Percentiles rank a stretch among this genome's conserved stretches.
Conservation (phyloP, 208 protist species). For the Leptomonas pyrrhocoris region DNA sequence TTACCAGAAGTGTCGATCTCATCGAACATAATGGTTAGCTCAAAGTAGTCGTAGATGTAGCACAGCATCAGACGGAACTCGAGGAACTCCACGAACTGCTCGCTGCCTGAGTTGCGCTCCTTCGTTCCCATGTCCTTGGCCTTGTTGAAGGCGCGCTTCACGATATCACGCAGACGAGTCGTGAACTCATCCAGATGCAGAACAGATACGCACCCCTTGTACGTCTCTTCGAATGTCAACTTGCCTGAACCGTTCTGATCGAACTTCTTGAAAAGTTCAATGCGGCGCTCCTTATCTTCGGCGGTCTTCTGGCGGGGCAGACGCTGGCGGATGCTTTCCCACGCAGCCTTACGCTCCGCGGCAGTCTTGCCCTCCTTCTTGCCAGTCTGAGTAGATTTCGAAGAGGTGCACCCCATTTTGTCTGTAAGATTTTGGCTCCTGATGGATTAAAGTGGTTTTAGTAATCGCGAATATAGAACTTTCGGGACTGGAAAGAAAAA, state of each 20-base stretch:
- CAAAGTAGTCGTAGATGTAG: constrained; percentile 71
- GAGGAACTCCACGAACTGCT: constrained; percentile 62
- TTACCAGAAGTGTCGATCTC: constrained; percentile 81
- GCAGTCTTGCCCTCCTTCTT: constrained; percentile 43
- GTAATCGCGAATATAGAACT: constrained; percentile 9
- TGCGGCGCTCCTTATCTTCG: constrained; percentile 45
- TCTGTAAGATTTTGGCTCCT: constrained; percentile 10
- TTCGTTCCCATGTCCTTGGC: constrained; percentile 59
- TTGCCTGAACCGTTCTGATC: constrained; percentile 56
- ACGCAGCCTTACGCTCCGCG: constrained; percentile 49
- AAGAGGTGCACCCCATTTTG: constrained; percentile 40
- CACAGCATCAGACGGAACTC: constrained; percentile 86
- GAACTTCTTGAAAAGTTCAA: constrained; percentile 79
- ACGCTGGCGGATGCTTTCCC: constrained; percentile 37
- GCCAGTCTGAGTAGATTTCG: constrained; percentile 17
- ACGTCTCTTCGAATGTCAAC: constrained; percentile 67
- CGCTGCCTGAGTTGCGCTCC: constrained; percentile 30
- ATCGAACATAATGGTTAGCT: constrained; percentile 85
- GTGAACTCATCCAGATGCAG: constrained; percentile 73
- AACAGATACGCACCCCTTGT: constrained; percentile 50
- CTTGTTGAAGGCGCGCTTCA: constrained; percentile 85
- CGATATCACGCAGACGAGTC: constrained; percentile 59
- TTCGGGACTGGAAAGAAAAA: neutral
- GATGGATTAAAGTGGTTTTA: neutral
- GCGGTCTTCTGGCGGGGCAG: constrained; percentile 45